Conservation (phyloP, 139 green algal genomes). For the Volvox africanus region DNA sequence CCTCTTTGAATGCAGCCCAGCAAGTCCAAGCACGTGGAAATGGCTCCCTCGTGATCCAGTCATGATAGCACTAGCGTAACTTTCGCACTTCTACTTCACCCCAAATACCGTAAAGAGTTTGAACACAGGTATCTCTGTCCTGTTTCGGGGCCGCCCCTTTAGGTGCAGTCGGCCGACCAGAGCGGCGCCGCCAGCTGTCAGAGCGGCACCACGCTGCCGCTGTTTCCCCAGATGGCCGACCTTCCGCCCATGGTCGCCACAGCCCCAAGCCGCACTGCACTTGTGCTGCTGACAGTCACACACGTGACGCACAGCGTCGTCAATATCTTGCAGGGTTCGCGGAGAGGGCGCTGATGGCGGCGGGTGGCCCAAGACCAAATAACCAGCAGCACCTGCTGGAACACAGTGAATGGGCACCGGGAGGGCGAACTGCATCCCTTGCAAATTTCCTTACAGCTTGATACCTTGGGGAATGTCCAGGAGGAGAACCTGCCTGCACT, state of each 20-base stretch:
- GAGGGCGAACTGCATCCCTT: no score
- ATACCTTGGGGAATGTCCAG: no score
- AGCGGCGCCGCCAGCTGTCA: background rate
- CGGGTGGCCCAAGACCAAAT: background rate
- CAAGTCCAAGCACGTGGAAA: no score
- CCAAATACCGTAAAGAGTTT: background rate
- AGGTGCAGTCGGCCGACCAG: background rate
- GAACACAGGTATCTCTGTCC: no score
- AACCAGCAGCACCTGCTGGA: background rate
- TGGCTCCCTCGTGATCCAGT: no score
- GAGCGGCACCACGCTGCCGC: background rate
- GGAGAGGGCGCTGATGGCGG: conserved; percentile 30
- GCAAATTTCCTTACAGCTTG: no score
- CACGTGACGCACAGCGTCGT: conserved; percentile 17
- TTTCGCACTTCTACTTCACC: no score
- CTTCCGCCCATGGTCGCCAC: background rate
- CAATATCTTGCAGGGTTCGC: conserved; percentile 18
- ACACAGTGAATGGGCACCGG: background rate
- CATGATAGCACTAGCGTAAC: no score
- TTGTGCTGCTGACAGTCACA: conserved; percentile 1
- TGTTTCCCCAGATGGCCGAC: background rate
- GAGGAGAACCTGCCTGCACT: no score
- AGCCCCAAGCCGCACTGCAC: conserved; percentile 8
- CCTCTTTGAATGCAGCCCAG: no score
- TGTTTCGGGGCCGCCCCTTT: background rate